phyloP scores from a whole-genome alignment of 2,329 filamentous ascomycete genomes.

The Rhinocladiella similis region DNA sequence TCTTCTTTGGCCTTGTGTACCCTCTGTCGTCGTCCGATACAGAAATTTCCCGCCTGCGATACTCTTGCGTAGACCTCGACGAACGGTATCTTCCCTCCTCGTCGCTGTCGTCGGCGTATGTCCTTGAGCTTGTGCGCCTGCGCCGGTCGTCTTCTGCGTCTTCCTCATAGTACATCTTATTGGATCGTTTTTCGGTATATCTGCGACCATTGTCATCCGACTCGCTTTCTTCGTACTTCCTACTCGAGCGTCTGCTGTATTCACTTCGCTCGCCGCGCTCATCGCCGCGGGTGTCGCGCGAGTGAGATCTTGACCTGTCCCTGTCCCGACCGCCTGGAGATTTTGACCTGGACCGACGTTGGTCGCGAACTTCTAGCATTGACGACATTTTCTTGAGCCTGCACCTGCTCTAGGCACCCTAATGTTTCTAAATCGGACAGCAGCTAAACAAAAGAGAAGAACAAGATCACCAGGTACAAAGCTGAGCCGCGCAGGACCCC shows the following conservation, averaged over 20 bases:
- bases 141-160: constrained; percentile 33
- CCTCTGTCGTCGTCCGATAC: constrained; percentile 23
- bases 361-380: constrained; percentile 26
- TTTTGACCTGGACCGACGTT: constrained; percentile 44
- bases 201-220: constrained; percentile 24
- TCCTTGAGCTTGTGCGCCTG: constrained; percentile 29
- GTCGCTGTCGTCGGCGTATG: constrained; percentile 29
- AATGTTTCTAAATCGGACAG: neutral
- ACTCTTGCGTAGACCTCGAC: constrained; percentile 11
- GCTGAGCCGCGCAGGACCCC: constrained; percentile 9
- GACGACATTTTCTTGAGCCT: constrained; percentile 12
- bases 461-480: constrained; percentile 2
- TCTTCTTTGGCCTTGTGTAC: constrained; percentile 17
- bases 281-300: constrained; percentile 42
- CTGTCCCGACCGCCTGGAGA: constrained; percentile 41
- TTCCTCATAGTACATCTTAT: constrained; percentile 33
- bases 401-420: too few relatives aligned
- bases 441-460: neutral
- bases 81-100: constrained; percentile 22
- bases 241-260: constrained; percentile 18
- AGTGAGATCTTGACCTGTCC: constrained; percentile 43
- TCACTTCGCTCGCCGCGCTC: constrained; percentile 33
- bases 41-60: constrained; percentile 13
- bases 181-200: constrained; percentile 21
- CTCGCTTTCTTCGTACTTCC: constrained; percentile 33